Conservation (phyloP, 768 basidiomycete species). For the Lactarius vividus region DNA sequence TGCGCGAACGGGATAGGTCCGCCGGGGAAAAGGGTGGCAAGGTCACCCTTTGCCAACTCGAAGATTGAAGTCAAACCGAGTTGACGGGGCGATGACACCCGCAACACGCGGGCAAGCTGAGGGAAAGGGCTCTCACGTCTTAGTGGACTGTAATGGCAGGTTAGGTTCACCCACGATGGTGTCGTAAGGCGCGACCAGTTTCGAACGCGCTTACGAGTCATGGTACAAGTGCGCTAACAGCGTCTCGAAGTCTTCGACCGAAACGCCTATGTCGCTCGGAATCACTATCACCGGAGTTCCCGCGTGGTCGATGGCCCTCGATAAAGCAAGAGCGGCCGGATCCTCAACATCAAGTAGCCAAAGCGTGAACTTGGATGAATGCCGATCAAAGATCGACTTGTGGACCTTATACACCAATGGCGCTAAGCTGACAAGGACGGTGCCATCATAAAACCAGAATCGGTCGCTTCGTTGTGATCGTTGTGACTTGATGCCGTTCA, state of each 20-base stretch:
- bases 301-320: neutral
- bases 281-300: slow-evolving; percentile 31
- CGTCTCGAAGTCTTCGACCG: slow-evolving; percentile 48
- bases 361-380: slow-evolving; percentile 40
- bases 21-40: slow-evolving; percentile 50
- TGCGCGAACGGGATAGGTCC: slow-evolving; percentile 42
- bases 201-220: slow-evolving; percentile 51
- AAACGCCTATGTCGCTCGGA: slow-evolving; percentile 40
- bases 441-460: slow-evolving; percentile 65
- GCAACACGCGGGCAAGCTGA: slow-evolving; percentile 53
- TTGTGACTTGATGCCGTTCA: slow-evolving; percentile 7
- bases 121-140: slow-evolving; percentile 36
- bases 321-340: slow-evolving; percentile 3
- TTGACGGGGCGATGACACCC: slow-evolving; percentile 52
- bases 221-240: slow-evolving; percentile 67
- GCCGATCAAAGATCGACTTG: slow-evolving; percentile 47
- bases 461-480: slow-evolving; percentile 5
- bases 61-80: slow-evolving; percentile 59
- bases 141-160: slow-evolving; percentile 12
- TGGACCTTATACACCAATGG: slow-evolving; percentile 57
- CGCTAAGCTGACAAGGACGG: slow-evolving; percentile 48
- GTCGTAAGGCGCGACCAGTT: neutral
- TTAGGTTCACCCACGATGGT: slow-evolving; percentile 1
- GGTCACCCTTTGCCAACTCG: slow-evolving; percentile 39
- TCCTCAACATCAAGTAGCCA: slow-evolving; percentile 16